Conservation (phyloP, 2,329 filamentous ascomycete species). For the Fusarium armeniacum region DNA sequence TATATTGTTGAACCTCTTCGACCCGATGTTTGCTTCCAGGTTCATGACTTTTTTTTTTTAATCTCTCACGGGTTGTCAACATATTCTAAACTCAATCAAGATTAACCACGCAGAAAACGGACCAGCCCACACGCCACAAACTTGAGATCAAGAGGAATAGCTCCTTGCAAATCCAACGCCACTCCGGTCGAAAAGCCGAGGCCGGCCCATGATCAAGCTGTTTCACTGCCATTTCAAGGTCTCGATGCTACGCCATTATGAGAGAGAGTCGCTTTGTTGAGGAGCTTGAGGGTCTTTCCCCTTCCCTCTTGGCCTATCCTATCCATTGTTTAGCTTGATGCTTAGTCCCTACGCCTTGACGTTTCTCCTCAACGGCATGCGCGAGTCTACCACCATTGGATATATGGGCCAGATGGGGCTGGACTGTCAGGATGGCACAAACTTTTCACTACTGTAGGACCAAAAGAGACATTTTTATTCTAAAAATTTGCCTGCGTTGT, state of each 20-base stretch:
- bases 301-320: constrained; percentile 9
- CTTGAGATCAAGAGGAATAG: constrained; percentile 33
- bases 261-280: constrained; percentile 40
- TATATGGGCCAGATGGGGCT: constrained; percentile 1
- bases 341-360: constrained; percentile 31
- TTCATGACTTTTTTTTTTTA: neutral
- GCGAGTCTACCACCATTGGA: constrained; percentile 20
- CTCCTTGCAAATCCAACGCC: constrained; percentile 23
- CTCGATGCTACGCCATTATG: constrained; percentile 36
- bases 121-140: constrained; percentile 33
- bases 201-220: constrained; percentile 36
- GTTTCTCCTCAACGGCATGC: constrained; percentile 41
- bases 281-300: constrained; percentile 28
- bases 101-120: constrained; percentile 44
- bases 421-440: constrained; percentile 16
- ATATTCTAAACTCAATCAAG: constrained; percentile 38
- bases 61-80: neutral
- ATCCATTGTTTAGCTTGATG: constrained; percentile 11
- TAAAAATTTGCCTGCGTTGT: constrained; percentile 31
- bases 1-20: constrained; percentile 8
- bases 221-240: constrained; percentile 41
- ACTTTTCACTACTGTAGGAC: constrained; percentile 29
- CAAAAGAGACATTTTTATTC: constrained; percentile 16
- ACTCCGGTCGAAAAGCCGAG: constrained; percentile 41
- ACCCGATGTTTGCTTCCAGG: constrained; percentile 1